Conservation (phyloP, 2,329 filamentous ascomycete species). For the Penicillium janthinellum region DNA sequence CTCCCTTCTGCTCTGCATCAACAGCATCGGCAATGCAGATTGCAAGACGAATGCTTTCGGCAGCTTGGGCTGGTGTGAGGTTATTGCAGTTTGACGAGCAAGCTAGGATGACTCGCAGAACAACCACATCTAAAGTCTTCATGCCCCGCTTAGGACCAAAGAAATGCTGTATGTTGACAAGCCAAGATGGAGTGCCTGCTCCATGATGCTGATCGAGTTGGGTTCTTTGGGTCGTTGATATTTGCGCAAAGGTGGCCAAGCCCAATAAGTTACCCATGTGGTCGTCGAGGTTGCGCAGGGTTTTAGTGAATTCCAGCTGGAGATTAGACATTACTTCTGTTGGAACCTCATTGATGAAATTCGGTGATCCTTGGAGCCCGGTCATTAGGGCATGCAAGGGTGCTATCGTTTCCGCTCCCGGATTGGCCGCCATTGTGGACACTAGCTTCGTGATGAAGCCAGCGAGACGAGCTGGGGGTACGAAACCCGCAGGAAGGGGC, state of each 20-base stretch:
- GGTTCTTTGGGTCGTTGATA: constrained; percentile 27
- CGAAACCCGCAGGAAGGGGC: constrained; percentile 32
- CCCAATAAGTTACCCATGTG: constrained; percentile 46
- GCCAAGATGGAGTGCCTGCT: constrained; percentile 31
- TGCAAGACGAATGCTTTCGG: constrained; percentile 41
- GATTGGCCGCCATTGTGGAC: constrained; percentile 30
- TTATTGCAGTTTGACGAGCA: constrained; percentile 41
- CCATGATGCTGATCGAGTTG: constrained; percentile 14
- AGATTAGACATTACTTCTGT: constrained; percentile 39
- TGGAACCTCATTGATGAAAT: constrained; percentile 34
- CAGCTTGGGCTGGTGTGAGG: constrained; percentile 30
- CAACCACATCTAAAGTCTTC: constrained; percentile 46
- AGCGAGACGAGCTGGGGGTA: constrained; percentile 37
- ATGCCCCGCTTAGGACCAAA: constrained; percentile 42
- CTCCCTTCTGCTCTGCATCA: constrained; percentile 33
- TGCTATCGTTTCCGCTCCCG: constrained; percentile 36
- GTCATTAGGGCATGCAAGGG: constrained; percentile 39
- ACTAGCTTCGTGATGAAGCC: constrained; percentile 38
- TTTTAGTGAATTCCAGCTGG: constrained; percentile 41
- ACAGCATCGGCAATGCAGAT: constrained; percentile 40
- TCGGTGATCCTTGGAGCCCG: constrained; percentile 31
- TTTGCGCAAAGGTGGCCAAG: constrained; percentile 43
- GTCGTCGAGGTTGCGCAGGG: constrained; percentile 42
- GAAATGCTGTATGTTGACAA: constrained; percentile 41
- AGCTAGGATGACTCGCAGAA: constrained; percentile 43